Percentiles rank a stretch among this genome's conserved stretches.
These are phyloP conservation scores for Stramenopiles sp. DNA, from an alignment of 352 stramenopile genomes.

Conservation along the genomic window DNA sequence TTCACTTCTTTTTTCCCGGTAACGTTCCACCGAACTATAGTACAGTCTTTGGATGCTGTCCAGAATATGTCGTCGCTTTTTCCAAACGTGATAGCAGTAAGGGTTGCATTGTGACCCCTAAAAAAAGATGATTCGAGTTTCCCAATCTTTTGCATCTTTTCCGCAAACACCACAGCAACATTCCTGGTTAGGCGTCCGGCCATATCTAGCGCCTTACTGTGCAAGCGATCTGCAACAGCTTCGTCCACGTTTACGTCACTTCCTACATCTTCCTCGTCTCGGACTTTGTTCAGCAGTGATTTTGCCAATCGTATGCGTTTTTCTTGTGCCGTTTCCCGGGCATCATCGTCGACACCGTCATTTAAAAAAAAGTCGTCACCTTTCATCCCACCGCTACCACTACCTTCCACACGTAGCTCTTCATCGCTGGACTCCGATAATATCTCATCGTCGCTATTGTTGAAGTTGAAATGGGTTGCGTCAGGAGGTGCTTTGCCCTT, in stretches of 20 bases:
- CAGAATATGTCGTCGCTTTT: constrained; percentile 65
- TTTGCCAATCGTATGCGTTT: constrained; percentile 62
- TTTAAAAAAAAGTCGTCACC: constrained; percentile 22
- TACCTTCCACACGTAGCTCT: no score
- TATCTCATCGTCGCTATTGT: not conserved
- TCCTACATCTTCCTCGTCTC: constrained; percentile 34
- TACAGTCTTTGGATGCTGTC: constrained; percentile 72
- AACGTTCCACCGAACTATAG: constrained; percentile 57
- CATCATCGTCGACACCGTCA: constrained; percentile 36
- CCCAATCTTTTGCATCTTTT: constrained; percentile 15
- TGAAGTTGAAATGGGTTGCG: not conserved
- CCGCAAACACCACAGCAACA: constrained; percentile 43
- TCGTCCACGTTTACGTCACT: constrained; percentile 37
- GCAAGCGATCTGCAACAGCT: constrained; percentile 44
- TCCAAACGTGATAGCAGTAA: constrained; percentile 62
- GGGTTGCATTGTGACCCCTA: constrained; percentile 26
- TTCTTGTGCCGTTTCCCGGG: constrained; percentile 56
- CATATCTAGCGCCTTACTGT: constrained; percentile 53
- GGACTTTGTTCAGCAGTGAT: constrained; percentile 55
- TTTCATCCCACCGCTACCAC: not conserved
- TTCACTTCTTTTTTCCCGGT: constrained; percentile 36
- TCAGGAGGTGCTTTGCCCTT: not conserved
- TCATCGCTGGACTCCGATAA: not conserved
- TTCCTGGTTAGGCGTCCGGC: constrained; percentile 64
- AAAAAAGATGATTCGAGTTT: constrained; percentile 18